Evolutionary conservation across 257 asterid species (phyloP).

Genomic region (Nicotiana benthamiana): DNA sequence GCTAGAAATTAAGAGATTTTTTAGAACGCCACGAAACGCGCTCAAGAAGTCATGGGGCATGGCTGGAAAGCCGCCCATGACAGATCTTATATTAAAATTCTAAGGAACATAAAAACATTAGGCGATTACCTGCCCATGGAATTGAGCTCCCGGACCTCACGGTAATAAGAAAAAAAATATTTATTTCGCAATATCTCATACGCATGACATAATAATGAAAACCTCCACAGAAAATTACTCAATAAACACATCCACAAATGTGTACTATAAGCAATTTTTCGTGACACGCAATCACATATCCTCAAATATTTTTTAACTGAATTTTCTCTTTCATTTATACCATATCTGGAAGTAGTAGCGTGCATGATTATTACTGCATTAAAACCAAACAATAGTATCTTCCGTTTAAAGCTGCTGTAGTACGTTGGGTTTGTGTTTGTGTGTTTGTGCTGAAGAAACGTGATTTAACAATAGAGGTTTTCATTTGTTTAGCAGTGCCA

Average conservation of each 20-base stretch:
- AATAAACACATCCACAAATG: neutral
- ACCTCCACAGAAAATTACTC: neutral
- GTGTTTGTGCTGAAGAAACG: neutral
- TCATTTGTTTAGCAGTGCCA: constrained; percentile 10
- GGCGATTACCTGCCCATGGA: too few species aligned
- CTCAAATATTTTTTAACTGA: neutral
- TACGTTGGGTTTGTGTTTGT: neutral
- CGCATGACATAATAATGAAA: neutral
- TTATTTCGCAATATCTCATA: neutral
- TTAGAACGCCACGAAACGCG: too few species aligned
- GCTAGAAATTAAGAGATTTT: too few species aligned
- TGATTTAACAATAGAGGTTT: neutral
- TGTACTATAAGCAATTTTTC: neutral
- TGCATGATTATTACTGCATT: constrained; percentile 2
- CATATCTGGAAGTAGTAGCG: neutral
- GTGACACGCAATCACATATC: neutral
- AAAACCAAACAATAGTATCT: neutral
- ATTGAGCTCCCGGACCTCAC: too few species aligned
- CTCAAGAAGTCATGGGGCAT: too few species aligned
- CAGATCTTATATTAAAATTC: too few species aligned
- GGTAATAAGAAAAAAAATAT: too few species aligned
- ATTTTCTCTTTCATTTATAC: neutral
- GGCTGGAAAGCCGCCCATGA: too few species aligned
- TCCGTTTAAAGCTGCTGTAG: neutral
- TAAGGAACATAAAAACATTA: too few species aligned